Conservation (phyloP, 1,139 yeast species). For the Blastobotrys raffinosifermentans region DNA sequence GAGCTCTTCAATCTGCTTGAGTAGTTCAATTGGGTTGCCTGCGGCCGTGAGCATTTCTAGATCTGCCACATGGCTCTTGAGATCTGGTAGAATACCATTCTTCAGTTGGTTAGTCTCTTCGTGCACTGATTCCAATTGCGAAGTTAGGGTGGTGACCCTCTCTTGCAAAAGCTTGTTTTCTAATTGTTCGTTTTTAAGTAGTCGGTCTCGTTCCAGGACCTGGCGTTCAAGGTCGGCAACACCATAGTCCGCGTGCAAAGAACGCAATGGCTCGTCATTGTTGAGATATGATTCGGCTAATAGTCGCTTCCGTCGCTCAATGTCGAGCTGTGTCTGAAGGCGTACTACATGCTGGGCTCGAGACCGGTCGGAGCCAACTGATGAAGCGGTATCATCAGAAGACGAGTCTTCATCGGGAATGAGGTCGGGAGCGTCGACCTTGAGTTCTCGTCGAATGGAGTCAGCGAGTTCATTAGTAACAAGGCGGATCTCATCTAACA, state of each 20-base stretch:
- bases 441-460: slow-evolving; percentile 33
- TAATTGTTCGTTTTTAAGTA: slow-evolving; percentile 20
- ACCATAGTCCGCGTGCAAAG: slow-evolving; percentile 13
- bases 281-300: slow-evolving; percentile 21
- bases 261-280: slow-evolving; percentile 10
- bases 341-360: slow-evolving; percentile 24
- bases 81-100: slow-evolving; percentile 28
- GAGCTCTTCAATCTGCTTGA: slow-evolving; percentile 30
- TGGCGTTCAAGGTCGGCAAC: slow-evolving; percentile 22
- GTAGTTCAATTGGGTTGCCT: slow-evolving; percentile 29
- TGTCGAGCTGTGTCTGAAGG: slow-evolving; percentile 27
- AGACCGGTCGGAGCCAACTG: slow-evolving; percentile 6
- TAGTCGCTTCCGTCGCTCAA: slow-evolving; percentile 31
- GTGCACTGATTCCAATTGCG: slow-evolving; percentile 28
- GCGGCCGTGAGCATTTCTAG: slow-evolving; percentile 28
- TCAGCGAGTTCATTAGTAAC: slow-evolving; percentile 36
- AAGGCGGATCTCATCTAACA: slow-evolving; percentile 31
- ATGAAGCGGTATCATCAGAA: neutral
- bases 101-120: slow-evolving; percentile 32
- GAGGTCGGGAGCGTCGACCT: slow-evolving; percentile 16
- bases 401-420: slow-evolving; percentile 9
- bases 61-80: slow-evolving; percentile 25
- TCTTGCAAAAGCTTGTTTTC: slow-evolving; percentile 21
- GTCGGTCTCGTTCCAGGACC: slow-evolving; percentile 21
- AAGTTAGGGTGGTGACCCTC: slow-evolving; percentile 17